phyloP scores from a whole-genome alignment of 2,329 filamentous ascomycete genomes.

The Colletotrichum chlorophyti region DNA sequence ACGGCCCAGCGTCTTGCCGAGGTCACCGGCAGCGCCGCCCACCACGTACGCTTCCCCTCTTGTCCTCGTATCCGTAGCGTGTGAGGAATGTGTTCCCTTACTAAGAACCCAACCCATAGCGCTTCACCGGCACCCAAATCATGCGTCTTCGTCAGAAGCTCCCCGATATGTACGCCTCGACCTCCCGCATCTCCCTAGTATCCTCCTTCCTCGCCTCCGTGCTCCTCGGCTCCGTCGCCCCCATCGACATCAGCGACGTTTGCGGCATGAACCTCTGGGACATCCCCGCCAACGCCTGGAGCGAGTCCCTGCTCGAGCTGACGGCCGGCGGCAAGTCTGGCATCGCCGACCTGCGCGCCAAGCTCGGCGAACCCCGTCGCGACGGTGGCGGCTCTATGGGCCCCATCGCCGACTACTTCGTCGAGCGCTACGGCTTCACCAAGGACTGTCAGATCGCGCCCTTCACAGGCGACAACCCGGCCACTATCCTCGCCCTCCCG shows the following conservation, averaged over 20 bases:
- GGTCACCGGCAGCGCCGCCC: slow-evolving; percentile 88
- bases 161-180: slow-evolving; percentile 81
- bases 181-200: slow-evolving; percentile 87
- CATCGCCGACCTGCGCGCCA: slow-evolving; percentile 69
- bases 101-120: slow-evolving; percentile 52
- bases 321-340: slow-evolving; percentile 69
- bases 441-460: slow-evolving; percentile 78
- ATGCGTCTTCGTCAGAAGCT: slow-evolving; percentile 83
- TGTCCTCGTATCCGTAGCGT: background rate
- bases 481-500: slow-evolving; percentile 90
- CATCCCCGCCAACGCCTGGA: slow-evolving; percentile 76
- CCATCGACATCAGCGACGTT: slow-evolving; percentile 92
- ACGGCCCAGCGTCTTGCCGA: slow-evolving; percentile 73
- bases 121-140: slow-evolving; percentile 98
- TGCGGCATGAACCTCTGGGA: slow-evolving; percentile 99
- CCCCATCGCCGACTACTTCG: slow-evolving; percentile 78
- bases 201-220: slow-evolving; percentile 94
- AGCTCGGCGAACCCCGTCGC: slow-evolving; percentile 80
- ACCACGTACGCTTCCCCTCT: slow-evolving; percentile 74
- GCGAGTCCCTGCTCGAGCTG: slow-evolving; percentile 76
- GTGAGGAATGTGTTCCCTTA: background rate
- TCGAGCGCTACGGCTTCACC: slow-evolving; percentile 78
- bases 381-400: slow-evolving; percentile 86
- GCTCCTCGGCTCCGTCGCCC: slow-evolving; percentile 83
- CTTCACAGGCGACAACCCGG: slow-evolving; percentile 95